A percentile compares a stretch with the other conserved stretches of the same genome.
Conservation (phyloP, 2,329 filamentous ascomycete species). For the Exserohilum rostratum region DNA sequence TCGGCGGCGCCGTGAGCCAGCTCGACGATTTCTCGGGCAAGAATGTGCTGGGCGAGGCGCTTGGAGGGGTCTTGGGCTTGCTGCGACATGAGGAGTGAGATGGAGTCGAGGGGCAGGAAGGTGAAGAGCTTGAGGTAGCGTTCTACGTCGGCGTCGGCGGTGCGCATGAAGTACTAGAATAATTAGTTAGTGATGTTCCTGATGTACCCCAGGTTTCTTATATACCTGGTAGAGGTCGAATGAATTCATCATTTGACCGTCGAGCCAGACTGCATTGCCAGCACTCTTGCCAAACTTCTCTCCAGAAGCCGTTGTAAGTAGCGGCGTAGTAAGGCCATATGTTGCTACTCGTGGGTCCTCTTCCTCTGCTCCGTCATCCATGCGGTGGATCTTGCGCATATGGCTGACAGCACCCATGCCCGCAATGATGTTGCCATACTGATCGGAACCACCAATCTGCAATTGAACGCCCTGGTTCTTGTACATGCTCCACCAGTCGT, state of each 20-base stretch:
- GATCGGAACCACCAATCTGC: constrained; percentile 93
- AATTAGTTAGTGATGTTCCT: background rate
- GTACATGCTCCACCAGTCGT: constrained; percentile 95
- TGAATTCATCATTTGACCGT: constrained; percentile 75
- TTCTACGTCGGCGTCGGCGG: constrained; percentile 81
- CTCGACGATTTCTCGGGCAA: constrained; percentile 81
- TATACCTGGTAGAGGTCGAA: constrained; percentile 81
- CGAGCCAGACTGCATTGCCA: constrained; percentile 93
- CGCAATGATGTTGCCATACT: constrained; percentile 93
- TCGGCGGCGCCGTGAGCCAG: constrained; percentile 74
- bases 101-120: constrained; percentile 76
- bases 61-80: constrained; percentile 72
- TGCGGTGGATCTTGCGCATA: constrained; percentile 58
- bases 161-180: constrained; percentile 78
- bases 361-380: constrained; percentile 17
- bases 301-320: constrained; percentile 83
- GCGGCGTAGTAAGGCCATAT: constrained; percentile 86
- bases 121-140: constrained; percentile 87
- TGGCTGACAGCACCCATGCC: constrained; percentile 85
- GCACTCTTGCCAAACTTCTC: constrained; percentile 94
- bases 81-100: constrained; percentile 69
- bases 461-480: constrained; percentile 71
- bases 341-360: constrained; percentile 58
- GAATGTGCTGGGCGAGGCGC: constrained; percentile 78
- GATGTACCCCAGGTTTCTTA: background rate